Base-by-base conservation (phyloP, 2,329 filamentous ascomycete genomes). In the Aspergillus ochraceoroseus region DNA sequence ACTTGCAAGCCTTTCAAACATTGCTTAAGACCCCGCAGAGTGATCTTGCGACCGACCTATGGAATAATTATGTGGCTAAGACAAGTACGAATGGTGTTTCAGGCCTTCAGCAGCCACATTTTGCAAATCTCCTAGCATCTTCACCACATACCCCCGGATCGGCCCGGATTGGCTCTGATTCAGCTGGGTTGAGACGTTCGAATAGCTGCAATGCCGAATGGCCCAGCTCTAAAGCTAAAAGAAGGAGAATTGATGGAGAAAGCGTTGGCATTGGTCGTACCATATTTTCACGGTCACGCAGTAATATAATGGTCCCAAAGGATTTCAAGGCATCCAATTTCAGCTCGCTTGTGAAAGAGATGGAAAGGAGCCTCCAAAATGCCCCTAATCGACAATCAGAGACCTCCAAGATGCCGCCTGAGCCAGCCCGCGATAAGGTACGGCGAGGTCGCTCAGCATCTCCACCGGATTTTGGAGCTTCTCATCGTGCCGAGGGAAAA, bases 41-140 rank as follows among this genome's bases (percentile, higher is more conserved):
- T 20, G 84, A 89, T 54, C 82, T 85, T 25, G 83, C 83, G 2
- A 65, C 82, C 20, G 83, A 89, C 48, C 65, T 89, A 2, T 90
- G 85, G 85, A 85, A 84, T 52, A 79, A 83, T 37, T 87, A 86
- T 57, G 76, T 83, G 25, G 64, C 79, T 38, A 66, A 71, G 55
- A 68, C 73, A 47, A 62, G 65, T 38, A 59, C 69, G 9, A 63
- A 72, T 46, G 51, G 64, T 37, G 62, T 64, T 30, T 61, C 66
- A 1, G 75, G 75, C 13, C 62, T 72, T 29, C 61, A 59, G 28
- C 80, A 79, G 51, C 77, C 77, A 26, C 67, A 74, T 11, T 68
- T 86, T 15, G 76, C 78, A 33, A 77, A 84, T 40, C 67, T 87
- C 17, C 78, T 84, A 67, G 72, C 81, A 2, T 85, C 82, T 0